Conservation (phyloP, 129 eudicot species). For the Flaveria brownii region DNA sequence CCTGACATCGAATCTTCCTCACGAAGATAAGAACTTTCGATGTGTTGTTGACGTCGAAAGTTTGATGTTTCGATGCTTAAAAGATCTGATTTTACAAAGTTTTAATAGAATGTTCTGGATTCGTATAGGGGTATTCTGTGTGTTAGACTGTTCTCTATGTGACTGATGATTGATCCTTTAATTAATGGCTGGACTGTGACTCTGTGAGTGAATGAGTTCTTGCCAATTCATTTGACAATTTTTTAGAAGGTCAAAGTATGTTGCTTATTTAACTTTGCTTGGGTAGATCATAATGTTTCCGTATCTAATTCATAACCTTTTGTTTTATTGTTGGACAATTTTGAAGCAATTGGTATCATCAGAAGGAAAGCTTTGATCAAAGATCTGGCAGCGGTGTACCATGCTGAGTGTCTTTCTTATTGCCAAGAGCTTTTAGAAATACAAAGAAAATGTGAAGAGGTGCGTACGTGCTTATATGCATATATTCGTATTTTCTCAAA, state of each 20-base stretch:
- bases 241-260: not conserved
- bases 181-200: not conserved
- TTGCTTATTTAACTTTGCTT: not conserved
- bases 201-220: constrained; percentile 10
- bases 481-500: constrained; percentile 16
- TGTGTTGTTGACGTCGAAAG: too few species aligned
- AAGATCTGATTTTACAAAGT: too few species aligned
- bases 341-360: constrained; percentile 67
- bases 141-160: not conserved
- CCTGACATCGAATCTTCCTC: too few species aligned
- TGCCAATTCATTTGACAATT: not conserved
- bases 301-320: not conserved
- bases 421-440: constrained; percentile 71
- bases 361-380: constrained; percentile 69
- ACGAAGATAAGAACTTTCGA: too few species aligned
- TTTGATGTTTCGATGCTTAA: too few species aligned
- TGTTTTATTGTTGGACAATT: constrained; percentile 22
- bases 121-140: not conserved
- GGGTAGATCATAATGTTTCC: not conserved
- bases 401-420: constrained; percentile 67
- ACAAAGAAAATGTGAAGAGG: constrained; percentile 70
- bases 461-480: not conserved
- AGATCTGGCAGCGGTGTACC: constrained; percentile 68
- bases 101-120: too few species aligned
- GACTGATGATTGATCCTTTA: not conserved